phyloP scores from a whole-genome alignment of 108 stramenopile species.

The Nitzschia inconspicua region DNA sequence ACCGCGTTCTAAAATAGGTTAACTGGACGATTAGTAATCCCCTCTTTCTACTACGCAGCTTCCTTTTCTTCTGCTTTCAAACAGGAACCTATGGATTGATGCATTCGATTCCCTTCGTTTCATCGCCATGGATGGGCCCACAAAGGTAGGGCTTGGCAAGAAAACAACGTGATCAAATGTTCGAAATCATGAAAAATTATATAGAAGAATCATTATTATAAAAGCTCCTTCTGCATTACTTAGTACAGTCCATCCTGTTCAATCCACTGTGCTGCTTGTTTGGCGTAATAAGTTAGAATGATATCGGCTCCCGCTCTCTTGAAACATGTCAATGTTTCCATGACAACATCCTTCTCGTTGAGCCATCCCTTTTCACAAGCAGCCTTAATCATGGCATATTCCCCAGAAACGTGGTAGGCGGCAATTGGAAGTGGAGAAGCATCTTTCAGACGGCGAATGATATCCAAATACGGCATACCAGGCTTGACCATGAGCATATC shows the following conservation, averaged over 20 bases:
- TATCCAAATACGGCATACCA: conserved; percentile 97
- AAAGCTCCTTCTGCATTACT: conserved; percentile 7
- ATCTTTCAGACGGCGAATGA: conserved; percentile 93
- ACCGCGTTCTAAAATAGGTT: no score
- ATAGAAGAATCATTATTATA: no score
- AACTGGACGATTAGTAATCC: no score
- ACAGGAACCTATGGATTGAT: no score
- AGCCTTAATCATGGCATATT: conserved; percentile 99
- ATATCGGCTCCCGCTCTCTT: conserved; percentile 98
- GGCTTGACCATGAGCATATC: conserved; percentile 99
- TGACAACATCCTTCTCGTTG: conserved; percentile 90
- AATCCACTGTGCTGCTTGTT: conserved; percentile 95
- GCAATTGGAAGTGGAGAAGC: conserved; percentile 89
- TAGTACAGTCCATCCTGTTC: conserved; percentile 82
- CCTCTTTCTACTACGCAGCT: no score
- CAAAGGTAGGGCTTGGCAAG: no score
- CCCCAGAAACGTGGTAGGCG: conserved; percentile 99
- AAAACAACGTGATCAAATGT: no score
- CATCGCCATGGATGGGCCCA: background rate
- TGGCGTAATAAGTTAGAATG: conserved; percentile 98
- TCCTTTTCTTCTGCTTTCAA: no score
- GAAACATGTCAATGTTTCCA: conserved; percentile 97
- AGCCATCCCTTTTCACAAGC: conserved; percentile 97
- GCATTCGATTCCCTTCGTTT: background rate
- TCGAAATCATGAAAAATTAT: no score